Evolutionary conservation across 2,329 filamentous ascomycete genomes (phyloP).

Genomic region (Sarocladium strictum): DNA sequence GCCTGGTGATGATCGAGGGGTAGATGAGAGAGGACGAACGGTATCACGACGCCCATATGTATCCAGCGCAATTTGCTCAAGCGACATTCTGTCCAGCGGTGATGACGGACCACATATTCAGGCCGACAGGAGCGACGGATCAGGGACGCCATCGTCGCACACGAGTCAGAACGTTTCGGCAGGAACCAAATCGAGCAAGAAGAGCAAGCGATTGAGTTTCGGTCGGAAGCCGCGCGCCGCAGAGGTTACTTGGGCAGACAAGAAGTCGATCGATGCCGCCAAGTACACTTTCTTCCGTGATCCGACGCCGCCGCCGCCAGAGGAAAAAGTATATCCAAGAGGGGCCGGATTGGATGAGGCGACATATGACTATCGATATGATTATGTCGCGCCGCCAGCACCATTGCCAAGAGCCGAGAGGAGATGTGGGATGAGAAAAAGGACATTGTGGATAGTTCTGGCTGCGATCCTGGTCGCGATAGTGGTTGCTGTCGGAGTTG

Average conservation of each 20-base stretch:
- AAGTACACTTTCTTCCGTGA: conserved; percentile 8
- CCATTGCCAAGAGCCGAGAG: conserved; percentile 17
- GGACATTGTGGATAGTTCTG: conserved; percentile 30
- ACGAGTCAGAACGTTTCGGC: background rate
- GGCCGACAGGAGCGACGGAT: background rate
- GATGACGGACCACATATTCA: background rate
- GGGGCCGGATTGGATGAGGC: background rate
- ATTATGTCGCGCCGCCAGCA: conserved; percentile 17
- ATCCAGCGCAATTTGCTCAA: background rate
- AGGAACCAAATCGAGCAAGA: conserved; percentile 5
- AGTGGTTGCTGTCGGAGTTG: conserved; percentile 34
- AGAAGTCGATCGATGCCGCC: background rate
- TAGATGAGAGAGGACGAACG: background rate
- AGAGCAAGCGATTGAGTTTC: conserved; percentile 7
- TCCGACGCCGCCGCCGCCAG: conserved; percentile 3
- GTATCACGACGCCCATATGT: background rate
- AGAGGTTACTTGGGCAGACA: conserved; percentile 5
- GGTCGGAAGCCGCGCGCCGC: background rate
- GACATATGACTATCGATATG: conserved; percentile 20
- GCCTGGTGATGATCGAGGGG: background rate
- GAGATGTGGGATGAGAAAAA: conserved; percentile 21
- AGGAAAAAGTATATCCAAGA: background rate
- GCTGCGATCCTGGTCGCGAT: conserved; percentile 28
- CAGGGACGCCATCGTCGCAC: background rate
- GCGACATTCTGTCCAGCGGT: conserved; percentile 2